Evolutionary conservation across 192 early-diverging fungal species (phyloP), one percentile per base, ranked within the genome.

Genomic region (Backusella psychrophila): DNA sequence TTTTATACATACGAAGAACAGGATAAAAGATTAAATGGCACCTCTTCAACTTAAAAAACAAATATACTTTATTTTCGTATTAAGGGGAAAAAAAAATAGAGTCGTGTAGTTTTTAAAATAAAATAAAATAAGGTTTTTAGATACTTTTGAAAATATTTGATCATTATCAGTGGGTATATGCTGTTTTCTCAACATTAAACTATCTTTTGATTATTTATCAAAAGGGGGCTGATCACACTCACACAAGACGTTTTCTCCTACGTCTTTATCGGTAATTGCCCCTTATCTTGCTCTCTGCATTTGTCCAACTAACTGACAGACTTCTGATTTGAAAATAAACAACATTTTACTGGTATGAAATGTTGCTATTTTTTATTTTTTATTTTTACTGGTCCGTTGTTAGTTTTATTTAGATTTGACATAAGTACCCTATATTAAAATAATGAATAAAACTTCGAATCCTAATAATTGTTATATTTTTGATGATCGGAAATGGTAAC

Each of bases 191-290:
- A 63, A 12, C 56, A 12, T 29, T 63, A 12, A 63, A 12, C 23
- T 29, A 63, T 9, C 23, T 63, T 63, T 63, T 63, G 56, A 63
- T 63, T 63, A 29, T 63, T 59, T 63, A 63, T 63, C 56, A 63
- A 63, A 29, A n/a, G 21, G 56, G 26, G 21, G 9, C 9, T 29
- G 12, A 29, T 63, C 56, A 63, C 56, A 29, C 21, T 11, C 2
- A 29, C 21, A 63, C 23, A 63, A 31, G 56, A 3, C 26, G 29
- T 23, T 26, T 26, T 29, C 56, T 29, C 56, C 23, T 63, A 26
- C 21, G 23, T 63, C 56, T 63, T 29, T 63, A 29, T 49, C 46
- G 4, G 6, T 49, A 17, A 3, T 49, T 49, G 6, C 56, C 56
- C 26, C 56, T 63, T 9, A 56, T 11, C 21, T 9, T 21, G n/a